phyloP scores from a whole-genome alignment of 1,139 yeast genomes.

The Debaryomycetaceae sp. region DNA sequence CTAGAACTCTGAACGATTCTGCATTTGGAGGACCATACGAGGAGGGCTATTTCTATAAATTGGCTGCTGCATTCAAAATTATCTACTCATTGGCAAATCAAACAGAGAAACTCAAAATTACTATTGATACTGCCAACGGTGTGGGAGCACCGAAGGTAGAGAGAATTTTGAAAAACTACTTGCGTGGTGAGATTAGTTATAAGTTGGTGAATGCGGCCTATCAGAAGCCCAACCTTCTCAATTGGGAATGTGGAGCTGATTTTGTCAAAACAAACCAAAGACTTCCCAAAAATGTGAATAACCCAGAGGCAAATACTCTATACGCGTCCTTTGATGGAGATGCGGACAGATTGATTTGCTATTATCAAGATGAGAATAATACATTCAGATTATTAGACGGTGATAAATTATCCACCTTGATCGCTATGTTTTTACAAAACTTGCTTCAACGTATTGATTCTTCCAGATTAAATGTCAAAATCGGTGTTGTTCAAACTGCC shows the following conservation, averaged over 20 bases:
- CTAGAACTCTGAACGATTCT: slow-evolving; percentile 64
- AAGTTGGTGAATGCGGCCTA: slow-evolving; percentile 60
- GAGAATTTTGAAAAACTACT: slow-evolving; percentile 42
- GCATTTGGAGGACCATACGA: slow-evolving; percentile 64
- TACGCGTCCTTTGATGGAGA: slow-evolving; percentile 95
- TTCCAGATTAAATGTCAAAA: slow-evolving; percentile 36
- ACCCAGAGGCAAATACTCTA: slow-evolving; percentile 36
- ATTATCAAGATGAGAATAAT: slow-evolving; percentile 50
- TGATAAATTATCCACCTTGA: slow-evolving; percentile 84
- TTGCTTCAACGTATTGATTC: slow-evolving; percentile 41
- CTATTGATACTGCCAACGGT: slow-evolving; percentile 91
- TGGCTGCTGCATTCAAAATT: slow-evolving; percentile 40
- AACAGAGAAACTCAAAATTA: slow-evolving; percentile 39
- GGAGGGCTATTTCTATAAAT: slow-evolving; percentile 67
- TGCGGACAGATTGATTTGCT: slow-evolving; percentile 91
- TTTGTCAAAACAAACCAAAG: slow-evolving; percentile 85
- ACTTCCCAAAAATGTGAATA: slow-evolving; percentile 59
- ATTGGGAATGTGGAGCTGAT: slow-evolving; percentile 91
- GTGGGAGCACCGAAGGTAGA: slow-evolving; percentile 82
- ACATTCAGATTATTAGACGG: slow-evolving; percentile 81
- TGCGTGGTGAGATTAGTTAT: slow-evolving; percentile 39
- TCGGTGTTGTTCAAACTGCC: slow-evolving; percentile 96
- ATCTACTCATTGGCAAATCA: slow-evolving; percentile 24
- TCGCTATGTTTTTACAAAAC: slow-evolving; percentile 65
- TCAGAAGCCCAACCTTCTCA: slow-evolving; percentile 55